Base-by-base conservation (phyloP, 78 protist species). In the Corallochytrium limacisporum region DNA sequence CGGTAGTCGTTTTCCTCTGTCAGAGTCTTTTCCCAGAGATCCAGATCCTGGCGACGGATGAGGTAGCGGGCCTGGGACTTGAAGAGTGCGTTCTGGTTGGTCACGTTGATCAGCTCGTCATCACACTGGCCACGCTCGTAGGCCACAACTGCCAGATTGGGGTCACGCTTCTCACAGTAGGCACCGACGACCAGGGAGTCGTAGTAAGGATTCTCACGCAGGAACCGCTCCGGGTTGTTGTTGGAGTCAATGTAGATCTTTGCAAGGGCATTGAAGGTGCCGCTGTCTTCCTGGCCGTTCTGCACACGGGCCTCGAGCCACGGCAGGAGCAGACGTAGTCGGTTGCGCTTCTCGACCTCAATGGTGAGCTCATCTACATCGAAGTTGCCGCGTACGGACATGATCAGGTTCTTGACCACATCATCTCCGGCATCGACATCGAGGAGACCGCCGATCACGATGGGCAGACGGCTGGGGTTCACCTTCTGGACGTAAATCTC, bases 111-210 rank as follows among this genome's bases (percentile, higher is more conserved):
- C 48, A 96, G 76, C 72, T 96, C 96, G 35, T 60, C 71, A 77
- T 96, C 98, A 81, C 99, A 95, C 26, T 29, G 72, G 37, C 87
- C 90, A 20, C 85, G 75, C 77, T 85, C 78, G 87, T 88, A 90
- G 43, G 87, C 89, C 37, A 89, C 72, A 65, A 85, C 74, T 31
- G 95, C 91, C 35, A 92, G 83, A 63, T 68, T 63, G 49, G 99
- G 99, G 77, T 97, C 99, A 36, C 99, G 81, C 84, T 90, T 91
- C 84, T 93, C 99, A 76, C 99, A 95, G 78, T 85, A 85, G 54
- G 49, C 66, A 43, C 97, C 97, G 61, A 94, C 95, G 1, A 85
- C 93, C 37, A 48, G 46, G 33, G 78, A 61, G 70, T 86, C 90
- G 76, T 86, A 90, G 82, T 36, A 74, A 43, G 54, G 83, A 81